Percentiles rank a stretch among this genome's conserved stretches.
Conservation (phyloP, 768 basidiomycete genomes). For the Leccinum longicurvipes region DNA sequence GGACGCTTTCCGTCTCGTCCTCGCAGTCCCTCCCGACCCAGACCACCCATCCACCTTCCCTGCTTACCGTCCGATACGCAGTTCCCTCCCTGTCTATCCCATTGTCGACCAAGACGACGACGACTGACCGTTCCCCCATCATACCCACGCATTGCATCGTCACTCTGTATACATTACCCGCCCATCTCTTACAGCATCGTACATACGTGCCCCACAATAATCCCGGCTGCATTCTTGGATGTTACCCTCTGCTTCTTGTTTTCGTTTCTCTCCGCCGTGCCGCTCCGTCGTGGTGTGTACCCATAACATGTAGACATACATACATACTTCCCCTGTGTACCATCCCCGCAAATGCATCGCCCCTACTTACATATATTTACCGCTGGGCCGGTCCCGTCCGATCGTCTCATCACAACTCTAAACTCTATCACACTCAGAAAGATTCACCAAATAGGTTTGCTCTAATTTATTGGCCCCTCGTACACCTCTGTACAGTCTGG, state of each 20-base stretch:
- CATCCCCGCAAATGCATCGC: background rate
- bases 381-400: background rate
- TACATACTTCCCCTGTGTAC: too few species aligned
- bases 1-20: slow-evolving; percentile 85
- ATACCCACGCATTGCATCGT: slow-evolving; percentile 16
- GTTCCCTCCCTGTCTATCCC: slow-evolving; percentile 19
- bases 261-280: too few species aligned
- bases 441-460: slow-evolving; percentile 1
- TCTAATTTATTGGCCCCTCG: slow-evolving; percentile 18
- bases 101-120: slow-evolving; percentile 30
- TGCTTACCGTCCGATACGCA: slow-evolving; percentile 15
- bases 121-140: slow-evolving; percentile 2
- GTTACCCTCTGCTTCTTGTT: background rate
- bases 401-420: background rate
- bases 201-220: slow-evolving; percentile 12
- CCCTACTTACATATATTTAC: too few species aligned
- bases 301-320: slow-evolving; percentile 6
- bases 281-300: slow-evolving; percentile 6
- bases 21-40: slow-evolving; percentile 47
- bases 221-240: background rate
- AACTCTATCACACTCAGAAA: background rate
- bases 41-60: slow-evolving; percentile 15
- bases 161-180: slow-evolving; percentile 8
- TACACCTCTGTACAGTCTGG: slow-evolving; percentile 2
- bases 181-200: slow-evolving; percentile 1